Base-by-base conservation (phyloP, 2,329 filamentous ascomycete genomes). In the Sphaerostilbella broomeana region DNA sequence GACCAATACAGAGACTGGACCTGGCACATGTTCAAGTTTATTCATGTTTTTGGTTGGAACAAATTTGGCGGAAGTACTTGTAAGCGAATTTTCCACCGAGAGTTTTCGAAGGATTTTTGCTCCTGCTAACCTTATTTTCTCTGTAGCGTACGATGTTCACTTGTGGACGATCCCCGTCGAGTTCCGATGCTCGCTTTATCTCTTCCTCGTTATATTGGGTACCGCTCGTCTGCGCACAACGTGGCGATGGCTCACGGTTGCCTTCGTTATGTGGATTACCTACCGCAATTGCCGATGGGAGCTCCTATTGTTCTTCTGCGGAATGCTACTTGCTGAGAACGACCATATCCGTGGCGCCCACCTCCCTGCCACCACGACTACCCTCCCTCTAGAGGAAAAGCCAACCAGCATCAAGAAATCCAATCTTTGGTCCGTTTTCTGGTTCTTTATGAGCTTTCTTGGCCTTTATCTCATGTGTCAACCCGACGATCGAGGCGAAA, bases 121-220 rank as follows among this genome's bases (percentile, higher is more conserved):
- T 6, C 11, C 19, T 42, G 22, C 51, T 60, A 31, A 60, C 47
- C 26, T 34, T 4, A 7, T 19, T 18, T 20, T 26, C 5, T 6
- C 37, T n/a, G n/a, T n/a, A 55, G 63, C 56, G 16, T 75, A 77
- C 49, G 73, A 79, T 49, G 65, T 73, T 18, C 76, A 80, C 45
- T 57, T 79, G 17, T 80, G 76, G 76, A 79, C 77, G 5, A 79
- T 80, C 29, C 75, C 76, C 3, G 67, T 77, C 32, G 76, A 80
- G 53, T 77, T 75, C 50, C 65, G 71, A 43, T 73, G 70, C 53
- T 77, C 73, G 3, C 67, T 80, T 53, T 64, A 73, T 42, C 63
- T 79, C 8, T 79, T 79, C 54, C 56, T 78, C 6, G 62, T 66
- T 10, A 56, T 77, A 16, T 43, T 77, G 4, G 74, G 65, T 15